Percentiles rank a stretch among this genome's conserved stretches.
phyloP scores from a whole-genome alignment of 805 yeast species.

The Grigorovia transvaalensis region DNA sequence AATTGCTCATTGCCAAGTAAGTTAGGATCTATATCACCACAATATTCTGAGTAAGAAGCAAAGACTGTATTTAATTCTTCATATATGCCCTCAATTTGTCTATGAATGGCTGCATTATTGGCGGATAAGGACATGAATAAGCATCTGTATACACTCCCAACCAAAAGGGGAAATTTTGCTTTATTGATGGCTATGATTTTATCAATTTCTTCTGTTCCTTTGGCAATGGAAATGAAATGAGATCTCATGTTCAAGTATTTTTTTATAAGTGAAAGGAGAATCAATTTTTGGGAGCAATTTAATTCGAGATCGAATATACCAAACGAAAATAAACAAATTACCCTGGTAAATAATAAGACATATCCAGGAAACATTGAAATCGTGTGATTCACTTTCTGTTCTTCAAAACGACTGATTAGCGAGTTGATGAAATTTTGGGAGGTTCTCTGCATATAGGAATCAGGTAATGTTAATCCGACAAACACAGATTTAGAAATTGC shows the following conservation, averaged over 20 bases:
- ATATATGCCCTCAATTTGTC: conserved; percentile 36
- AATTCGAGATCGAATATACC: conserved; percentile 25
- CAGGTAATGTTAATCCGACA: conserved; percentile 31
- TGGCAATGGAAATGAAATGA: conserved; percentile 21
- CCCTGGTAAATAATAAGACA: conserved; percentile 24
- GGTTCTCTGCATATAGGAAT: conserved; percentile 28
- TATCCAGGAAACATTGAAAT: conserved; percentile 30
- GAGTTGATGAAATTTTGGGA: conserved; percentile 31
- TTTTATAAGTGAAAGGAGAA: conserved; percentile 31
- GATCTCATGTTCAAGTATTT: conserved; percentile 32
- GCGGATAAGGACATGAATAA: conserved; percentile 42
- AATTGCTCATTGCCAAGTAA: conserved; percentile 29
- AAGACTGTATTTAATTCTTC: conserved; percentile 19
- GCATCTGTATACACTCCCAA: conserved; percentile 40
- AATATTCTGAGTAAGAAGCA: conserved; percentile 19
- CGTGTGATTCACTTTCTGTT: conserved; percentile 16
- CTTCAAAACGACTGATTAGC: conserved; percentile 16
- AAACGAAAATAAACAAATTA: conserved; percentile 32
- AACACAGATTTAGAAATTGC: conserved; percentile 31
- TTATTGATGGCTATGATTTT: conserved; percentile 19
- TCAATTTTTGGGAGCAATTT: conserved; percentile 25
- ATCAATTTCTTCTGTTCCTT: conserved; percentile 16
- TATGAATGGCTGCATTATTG: conserved; percentile 40
- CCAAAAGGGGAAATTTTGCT: conserved; percentile 25
- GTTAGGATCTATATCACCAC: conserved; percentile 13